phyloP scores from a whole-genome alignment of 176 grass and related monocot species.

The Poa pratensis region DNA sequence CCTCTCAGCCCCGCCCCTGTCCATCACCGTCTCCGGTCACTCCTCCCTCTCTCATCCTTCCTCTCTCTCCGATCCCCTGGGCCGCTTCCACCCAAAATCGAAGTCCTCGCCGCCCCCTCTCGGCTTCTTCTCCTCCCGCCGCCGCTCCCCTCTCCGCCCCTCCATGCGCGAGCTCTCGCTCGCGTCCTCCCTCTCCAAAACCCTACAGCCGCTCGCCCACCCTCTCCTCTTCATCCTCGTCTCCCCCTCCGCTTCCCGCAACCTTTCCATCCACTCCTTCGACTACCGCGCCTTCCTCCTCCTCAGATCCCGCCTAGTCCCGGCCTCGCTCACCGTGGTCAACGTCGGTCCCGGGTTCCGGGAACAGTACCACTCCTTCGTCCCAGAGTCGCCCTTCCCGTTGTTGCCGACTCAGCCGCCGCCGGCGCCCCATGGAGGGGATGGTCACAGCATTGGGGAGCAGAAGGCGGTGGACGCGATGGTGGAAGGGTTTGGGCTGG shows the following conservation, averaged over 20 bases:
- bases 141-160: constrained; percentile 52
- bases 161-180: constrained; percentile 63
- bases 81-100: constrained; percentile 19
- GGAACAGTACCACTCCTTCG: constrained; percentile 62
- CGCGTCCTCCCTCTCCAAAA: constrained; percentile 47
- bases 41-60: constrained; percentile 45
- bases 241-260: constrained; percentile 25
- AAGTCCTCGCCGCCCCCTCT: neutral
- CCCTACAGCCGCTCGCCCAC: constrained; percentile 30
- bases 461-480: constrained; percentile 46
- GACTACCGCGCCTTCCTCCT: constrained; percentile 66
- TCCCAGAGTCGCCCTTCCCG: constrained; percentile 51
- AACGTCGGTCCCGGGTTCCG: constrained; percentile 56
- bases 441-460: constrained; percentile 33
- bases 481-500: constrained; percentile 50
- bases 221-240: constrained; percentile 40
- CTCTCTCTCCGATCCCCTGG: constrained; percentile 53
- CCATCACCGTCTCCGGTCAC: constrained; percentile 58
- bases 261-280: constrained; percentile 41
- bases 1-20: constrained; percentile 24
- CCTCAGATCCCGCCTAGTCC: constrained; percentile 43
- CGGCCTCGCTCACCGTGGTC: constrained; percentile 50
- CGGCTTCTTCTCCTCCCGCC: constrained; percentile 78
- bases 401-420: constrained; percentile 36
- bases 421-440: neutral